Percentiles rank a stretch among this genome's conserved stretches.
Evolutionary conservation across 2,329 filamentous ascomycete species (phyloP).

Genomic region (Malbranchea cinnamomea): DNA sequence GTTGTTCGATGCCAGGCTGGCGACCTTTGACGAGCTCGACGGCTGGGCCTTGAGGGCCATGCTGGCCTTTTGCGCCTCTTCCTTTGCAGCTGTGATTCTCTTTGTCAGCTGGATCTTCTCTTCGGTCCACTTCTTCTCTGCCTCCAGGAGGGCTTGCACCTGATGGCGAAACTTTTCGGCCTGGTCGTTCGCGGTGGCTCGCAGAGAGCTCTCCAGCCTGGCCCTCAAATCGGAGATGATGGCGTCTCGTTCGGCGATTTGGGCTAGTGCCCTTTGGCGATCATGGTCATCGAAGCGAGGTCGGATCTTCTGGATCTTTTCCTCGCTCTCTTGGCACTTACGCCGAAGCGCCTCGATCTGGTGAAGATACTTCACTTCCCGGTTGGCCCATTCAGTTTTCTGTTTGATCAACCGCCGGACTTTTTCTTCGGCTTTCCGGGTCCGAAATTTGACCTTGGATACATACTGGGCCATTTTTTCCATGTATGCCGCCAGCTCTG

Average conservation of each 20-base stretch:
- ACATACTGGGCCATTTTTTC: neutral
- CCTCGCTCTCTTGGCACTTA: neutral
- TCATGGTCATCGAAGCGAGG: too few species aligned
- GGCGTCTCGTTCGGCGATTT: too few species aligned
- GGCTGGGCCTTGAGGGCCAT: constrained; percentile 12
- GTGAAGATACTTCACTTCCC: neutral
- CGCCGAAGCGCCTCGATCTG: constrained; percentile 4
- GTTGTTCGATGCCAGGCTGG: neutral
- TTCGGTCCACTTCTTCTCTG: constrained; percentile 7
- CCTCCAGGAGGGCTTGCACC: constrained; percentile 4
- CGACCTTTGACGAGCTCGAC: constrained; percentile 6
- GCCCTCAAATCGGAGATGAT: too few species aligned
- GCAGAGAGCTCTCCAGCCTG: too few species aligned
- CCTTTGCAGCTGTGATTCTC: constrained; percentile 9
- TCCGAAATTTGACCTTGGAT: neutral
- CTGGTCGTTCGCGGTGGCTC: too few species aligned
- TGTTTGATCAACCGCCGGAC: neutral
- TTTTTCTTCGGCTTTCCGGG: neutral
- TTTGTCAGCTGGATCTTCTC: constrained; percentile 10
- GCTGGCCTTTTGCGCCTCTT: constrained; percentile 10
- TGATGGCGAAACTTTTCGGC: constrained; percentile 1
- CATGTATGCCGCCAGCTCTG: neutral
- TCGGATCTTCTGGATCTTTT: constrained; percentile 7
- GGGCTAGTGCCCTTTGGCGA: too few species aligned
- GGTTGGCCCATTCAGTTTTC: neutral